Evolutionary conservation across 768 basidiomycete genomes (phyloP).

Genomic region (Terana coerulea): DNA sequence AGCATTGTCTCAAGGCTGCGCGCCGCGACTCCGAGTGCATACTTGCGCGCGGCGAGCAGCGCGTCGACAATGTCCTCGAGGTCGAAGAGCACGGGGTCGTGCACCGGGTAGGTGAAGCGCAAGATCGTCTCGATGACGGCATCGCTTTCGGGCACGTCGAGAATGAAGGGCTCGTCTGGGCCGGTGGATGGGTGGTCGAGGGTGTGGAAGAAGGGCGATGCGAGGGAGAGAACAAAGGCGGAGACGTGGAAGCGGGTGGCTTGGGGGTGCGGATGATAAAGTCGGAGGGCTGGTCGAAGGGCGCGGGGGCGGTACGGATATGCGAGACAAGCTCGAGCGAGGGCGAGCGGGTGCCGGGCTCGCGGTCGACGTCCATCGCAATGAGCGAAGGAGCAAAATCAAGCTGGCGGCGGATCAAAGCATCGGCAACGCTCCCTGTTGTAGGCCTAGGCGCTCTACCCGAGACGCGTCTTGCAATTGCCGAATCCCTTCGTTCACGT

Average conservation of each 20-base stretch:
- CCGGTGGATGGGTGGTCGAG: constrained; percentile 47
- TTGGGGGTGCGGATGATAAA: constrained; percentile 2
- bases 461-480: too few relatives aligned
- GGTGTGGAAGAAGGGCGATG: constrained; percentile 65
- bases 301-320: neutral
- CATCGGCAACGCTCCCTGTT: too few relatives aligned
- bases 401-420: too few relatives aligned
- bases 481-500: too few relatives aligned
- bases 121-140: constrained; percentile 46
- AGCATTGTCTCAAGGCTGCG: constrained; percentile 48
- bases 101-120: constrained; percentile 58
- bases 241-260: constrained; percentile 7
- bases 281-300: constrained; percentile 1
- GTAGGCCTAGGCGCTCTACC: too few relatives aligned
- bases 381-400: neutral
- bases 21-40: constrained; percentile 51
- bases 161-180: constrained; percentile 34
- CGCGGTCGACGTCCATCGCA: neutral
- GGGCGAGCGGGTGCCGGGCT: neutral
- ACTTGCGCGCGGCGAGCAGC: constrained; percentile 57
- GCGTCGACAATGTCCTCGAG: constrained; percentile 52
- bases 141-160: constrained; percentile 53
- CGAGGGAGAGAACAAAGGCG: constrained; percentile 45
- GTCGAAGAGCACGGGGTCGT: constrained; percentile 45
- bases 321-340: constrained; percentile 2